A percentile compares a stretch with the other conserved stretches of the same genome.
Evolutionary conservation across 1,284 basidiomycete species (phyloP).

Genomic region (Agroathelia rolfsii): DNA sequence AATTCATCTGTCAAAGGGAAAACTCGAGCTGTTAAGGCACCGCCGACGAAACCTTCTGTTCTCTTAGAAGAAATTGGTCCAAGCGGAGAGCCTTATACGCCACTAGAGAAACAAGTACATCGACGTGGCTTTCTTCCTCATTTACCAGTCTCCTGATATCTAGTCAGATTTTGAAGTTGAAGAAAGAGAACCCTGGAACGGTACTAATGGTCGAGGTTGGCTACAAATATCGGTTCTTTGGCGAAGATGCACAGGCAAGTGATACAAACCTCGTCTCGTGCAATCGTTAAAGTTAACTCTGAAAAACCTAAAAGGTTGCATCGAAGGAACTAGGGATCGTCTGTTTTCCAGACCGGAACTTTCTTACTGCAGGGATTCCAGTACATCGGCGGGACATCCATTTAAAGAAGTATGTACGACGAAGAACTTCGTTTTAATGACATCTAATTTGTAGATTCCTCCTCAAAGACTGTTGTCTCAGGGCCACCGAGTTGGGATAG

Average conservation of each 20-base stretch:
- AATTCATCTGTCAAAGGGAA: too few species aligned
- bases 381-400: slow-evolving; percentile 76
- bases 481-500: slow-evolving; percentile 86
- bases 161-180: slow-evolving; percentile 54
- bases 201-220: slow-evolving; percentile 83
- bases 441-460: too few species aligned
- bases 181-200: slow-evolving; percentile 64
- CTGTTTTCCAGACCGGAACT: slow-evolving; percentile 70
- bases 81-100: slow-evolving; percentile 72
- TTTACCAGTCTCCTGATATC: neutral
- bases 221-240: slow-evolving; percentile 85
- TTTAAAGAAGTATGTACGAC: slow-evolving; percentile 77
- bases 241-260: slow-evolving; percentile 75
- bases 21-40: too few species aligned
- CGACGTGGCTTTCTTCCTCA: too few species aligned
- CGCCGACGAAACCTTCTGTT: too few species aligned
- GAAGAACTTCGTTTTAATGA: too few species aligned
- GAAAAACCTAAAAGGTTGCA: too few species aligned
- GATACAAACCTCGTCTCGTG: neutral
- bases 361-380: slow-evolving; percentile 78
- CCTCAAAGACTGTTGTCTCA: slow-evolving; percentile 74
- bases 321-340: slow-evolving; percentile 78
- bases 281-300: slow-evolving; percentile 2
- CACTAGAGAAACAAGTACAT: slow-evolving; percentile 75
- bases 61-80: slow-evolving; percentile 63